These are phyloP conservation scores for Metschnikowia baotianmanensis DNA, from an alignment of 805 yeast genomes.

Conservation along the genomic window DNA sequence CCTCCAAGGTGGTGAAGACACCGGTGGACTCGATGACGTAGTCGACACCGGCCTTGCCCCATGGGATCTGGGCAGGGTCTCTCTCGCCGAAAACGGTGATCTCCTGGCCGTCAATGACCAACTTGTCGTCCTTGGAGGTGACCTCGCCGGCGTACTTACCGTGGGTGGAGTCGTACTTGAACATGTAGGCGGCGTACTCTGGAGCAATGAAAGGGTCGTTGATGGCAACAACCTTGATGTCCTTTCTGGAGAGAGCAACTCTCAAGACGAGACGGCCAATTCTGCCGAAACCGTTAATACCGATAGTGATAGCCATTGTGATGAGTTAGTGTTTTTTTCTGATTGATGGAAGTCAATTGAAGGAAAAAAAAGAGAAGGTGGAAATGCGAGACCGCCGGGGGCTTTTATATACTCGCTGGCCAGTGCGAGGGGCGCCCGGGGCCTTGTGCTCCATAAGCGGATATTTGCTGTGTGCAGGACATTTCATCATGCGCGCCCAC, in stretches of 20 bases:
- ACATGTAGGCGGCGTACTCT: slow-evolving; percentile 92
- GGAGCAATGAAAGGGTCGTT: slow-evolving; percentile 89
- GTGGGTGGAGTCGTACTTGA: slow-evolving; percentile 94
- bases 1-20: slow-evolving; percentile 80
- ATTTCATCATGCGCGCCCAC: slow-evolving; percentile 5
- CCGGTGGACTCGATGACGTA: slow-evolving; percentile 92
- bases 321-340: slow-evolving; percentile 1
- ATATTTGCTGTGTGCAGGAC: slow-evolving; percentile 5
- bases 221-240: slow-evolving; percentile 81
- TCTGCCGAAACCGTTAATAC: slow-evolving; percentile 95
- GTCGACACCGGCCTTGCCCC: slow-evolving; percentile 82
- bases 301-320: slow-evolving; percentile 64
- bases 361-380: neutral
- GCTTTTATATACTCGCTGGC: slow-evolving; percentile 12
- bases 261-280: slow-evolving; percentile 88
- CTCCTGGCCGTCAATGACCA: slow-evolving; percentile 67
- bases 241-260: slow-evolving; percentile 70
- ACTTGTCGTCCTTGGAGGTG: slow-evolving; percentile 49
- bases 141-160: slow-evolving; percentile 81
- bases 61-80: slow-evolving; percentile 85
- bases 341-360: slow-evolving; percentile 12
- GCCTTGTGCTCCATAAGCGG: slow-evolving; percentile 20
- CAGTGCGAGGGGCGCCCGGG: slow-evolving; percentile 15
- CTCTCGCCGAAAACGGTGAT: slow-evolving; percentile 73
- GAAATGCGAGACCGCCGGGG: neutral